Percentiles rank a stretch among this genome's conserved stretches.
These are phyloP conservation scores for Fomitopsis betulina DNA, from an alignment of 1,284 basidiomycete genomes.

Conservation along the genomic window DNA sequence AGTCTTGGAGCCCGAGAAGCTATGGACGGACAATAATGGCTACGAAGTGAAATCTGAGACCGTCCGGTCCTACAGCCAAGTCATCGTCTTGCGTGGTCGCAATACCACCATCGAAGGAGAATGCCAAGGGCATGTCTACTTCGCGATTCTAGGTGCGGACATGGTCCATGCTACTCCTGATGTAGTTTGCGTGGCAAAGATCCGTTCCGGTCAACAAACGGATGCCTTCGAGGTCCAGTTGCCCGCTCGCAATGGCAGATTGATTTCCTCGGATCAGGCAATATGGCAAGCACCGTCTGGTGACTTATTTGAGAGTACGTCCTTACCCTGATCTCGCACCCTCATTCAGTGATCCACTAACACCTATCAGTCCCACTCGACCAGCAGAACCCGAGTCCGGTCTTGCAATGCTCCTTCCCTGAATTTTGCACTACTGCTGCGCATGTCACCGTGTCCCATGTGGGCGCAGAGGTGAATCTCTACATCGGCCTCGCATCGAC, in stretches of 20 bases:
- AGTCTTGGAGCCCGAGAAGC: conserved; percentile 51
- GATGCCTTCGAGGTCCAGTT: conserved; percentile 19
- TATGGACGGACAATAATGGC: conserved; percentile 40
- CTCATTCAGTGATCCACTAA: neutral
- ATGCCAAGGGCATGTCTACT: neutral
- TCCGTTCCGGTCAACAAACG: conserved; percentile 6
- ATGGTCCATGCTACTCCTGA: conserved; percentile 11
- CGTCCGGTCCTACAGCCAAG: conserved; percentile 15
- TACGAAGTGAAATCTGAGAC: conserved; percentile 21
- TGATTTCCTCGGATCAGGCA: conserved; percentile 32
- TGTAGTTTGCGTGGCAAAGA: conserved; percentile 12
- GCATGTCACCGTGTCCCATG: conserved; percentile 2
- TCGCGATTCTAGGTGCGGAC: conserved; percentile 17
- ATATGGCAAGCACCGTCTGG: conserved; percentile 51
- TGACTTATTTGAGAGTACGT: conserved; percentile 46
- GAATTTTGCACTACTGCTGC: conserved; percentile 52
- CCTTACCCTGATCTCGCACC: neutral
- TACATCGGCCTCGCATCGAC: conserved; percentile 66
- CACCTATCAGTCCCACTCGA: neutral
- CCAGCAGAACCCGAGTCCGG: conserved; percentile 26
- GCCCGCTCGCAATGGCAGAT: conserved; percentile 36
- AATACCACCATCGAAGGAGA: neutral
- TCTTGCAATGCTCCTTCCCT: conserved; percentile 40
- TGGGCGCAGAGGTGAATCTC: conserved; percentile 22
- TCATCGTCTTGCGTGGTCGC: conserved; percentile 5